Percentiles rank a stretch among this genome's conserved stretches.
These are phyloP conservation scores for Trapa incisa DNA, from an alignment of 345 rosid genomes.

Conservation along the genomic window DNA sequence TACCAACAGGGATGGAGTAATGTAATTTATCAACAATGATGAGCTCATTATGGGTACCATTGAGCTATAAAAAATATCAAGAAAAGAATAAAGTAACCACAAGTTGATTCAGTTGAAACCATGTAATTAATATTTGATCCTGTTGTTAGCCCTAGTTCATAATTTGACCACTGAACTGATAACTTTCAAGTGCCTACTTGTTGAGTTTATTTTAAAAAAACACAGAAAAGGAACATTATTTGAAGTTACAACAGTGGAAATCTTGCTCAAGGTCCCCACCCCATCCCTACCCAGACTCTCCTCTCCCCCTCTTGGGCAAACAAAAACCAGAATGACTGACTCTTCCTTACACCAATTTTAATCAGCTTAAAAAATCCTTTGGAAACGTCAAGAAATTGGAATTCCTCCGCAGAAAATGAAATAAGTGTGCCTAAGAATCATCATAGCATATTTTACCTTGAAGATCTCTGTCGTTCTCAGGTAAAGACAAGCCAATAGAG, in stretches of 20 bases:
- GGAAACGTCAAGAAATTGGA: too few relatives aligned
- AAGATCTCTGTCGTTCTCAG: background rate
- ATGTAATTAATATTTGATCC: conserved; percentile 17
- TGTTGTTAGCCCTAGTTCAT: conserved; percentile 8
- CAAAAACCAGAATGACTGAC: background rate
- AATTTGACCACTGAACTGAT: conserved; percentile 19
- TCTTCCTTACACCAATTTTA: background rate
- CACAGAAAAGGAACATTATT: conserved; percentile 3
- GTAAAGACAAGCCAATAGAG: background rate
- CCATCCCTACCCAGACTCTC: background rate
- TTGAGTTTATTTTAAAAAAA: conserved; percentile 56
- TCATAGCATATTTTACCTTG: background rate
- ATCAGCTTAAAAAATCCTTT: background rate
- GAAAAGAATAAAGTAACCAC: conserved; percentile 3
- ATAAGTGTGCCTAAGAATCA: background rate
- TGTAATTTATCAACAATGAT: conserved; percentile 28
- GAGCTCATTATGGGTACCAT: conserved; percentile 17
- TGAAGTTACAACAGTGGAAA: background rate
- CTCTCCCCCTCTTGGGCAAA: background rate
- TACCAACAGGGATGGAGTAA: conserved; percentile 16
- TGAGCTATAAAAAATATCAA: background rate
- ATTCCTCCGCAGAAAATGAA: background rate
- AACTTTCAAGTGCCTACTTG: conserved; percentile 29
- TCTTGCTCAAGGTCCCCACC: conserved; percentile 3
- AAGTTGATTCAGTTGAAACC: conserved; percentile 18